Evolutionary conservation across 768 basidiomycete genomes (phyloP).

Genomic region (Pisolithus orientalis): DNA sequence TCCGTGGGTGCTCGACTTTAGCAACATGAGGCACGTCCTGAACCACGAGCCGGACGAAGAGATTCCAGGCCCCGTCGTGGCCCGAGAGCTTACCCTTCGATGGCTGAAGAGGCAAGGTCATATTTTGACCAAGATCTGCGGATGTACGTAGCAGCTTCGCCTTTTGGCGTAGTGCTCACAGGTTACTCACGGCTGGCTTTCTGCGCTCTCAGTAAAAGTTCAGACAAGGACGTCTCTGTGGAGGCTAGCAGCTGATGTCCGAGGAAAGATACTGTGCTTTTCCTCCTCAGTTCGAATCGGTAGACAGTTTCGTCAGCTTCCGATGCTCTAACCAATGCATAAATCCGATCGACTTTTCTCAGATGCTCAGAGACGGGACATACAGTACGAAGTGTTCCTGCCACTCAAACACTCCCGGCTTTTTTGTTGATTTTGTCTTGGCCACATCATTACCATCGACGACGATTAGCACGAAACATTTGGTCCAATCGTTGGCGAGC

Average conservation of each 20-base stretch:
- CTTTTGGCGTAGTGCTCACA: neutral
- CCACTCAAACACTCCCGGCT: constrained; percentile 15
- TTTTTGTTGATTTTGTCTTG: constrained; percentile 12
- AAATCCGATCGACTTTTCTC: neutral
- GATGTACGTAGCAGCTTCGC: neutral
- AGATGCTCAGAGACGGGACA: neutral
- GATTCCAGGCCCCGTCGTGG: constrained; percentile 8
- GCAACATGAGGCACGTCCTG: neutral
- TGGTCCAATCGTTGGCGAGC: constrained; percentile 14
- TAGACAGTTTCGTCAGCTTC: constrained; percentile 9
- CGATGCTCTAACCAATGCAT: constrained; percentile 8
- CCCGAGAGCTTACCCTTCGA: neutral
- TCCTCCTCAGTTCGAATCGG: constrained; percentile 22
- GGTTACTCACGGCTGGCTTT: constrained; percentile 3
- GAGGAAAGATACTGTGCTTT: constrained; percentile 2
- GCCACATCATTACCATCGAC: constrained; percentile 10
- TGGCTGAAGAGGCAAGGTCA: constrained; percentile 13
- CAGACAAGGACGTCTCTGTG: constrained; percentile 10
- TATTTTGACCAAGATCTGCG: constrained; percentile 10
- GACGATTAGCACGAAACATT: constrained; percentile 17
- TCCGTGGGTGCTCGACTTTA: neutral
- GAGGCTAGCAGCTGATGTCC: constrained; percentile 10
- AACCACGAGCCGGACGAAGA: constrained; percentile 17
- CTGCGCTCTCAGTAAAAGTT: constrained; percentile 11
- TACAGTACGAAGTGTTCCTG: constrained; percentile 18